Evolutionary conservation across 2,329 filamentous ascomycete genomes (phyloP).

Genomic region (Pseudopithomyces chartarum): DNA sequence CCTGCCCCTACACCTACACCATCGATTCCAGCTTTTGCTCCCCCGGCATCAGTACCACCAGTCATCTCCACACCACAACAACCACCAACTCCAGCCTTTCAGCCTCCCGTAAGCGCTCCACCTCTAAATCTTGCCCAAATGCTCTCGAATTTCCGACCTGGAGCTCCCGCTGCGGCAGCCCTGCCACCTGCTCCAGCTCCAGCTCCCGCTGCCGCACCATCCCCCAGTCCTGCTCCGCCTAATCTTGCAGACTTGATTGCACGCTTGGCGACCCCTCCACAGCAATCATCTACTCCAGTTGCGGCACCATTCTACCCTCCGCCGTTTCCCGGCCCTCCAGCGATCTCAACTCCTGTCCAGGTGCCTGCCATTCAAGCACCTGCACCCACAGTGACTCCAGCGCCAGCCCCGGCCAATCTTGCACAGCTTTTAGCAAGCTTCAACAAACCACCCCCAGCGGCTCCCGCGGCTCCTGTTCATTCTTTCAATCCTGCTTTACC

Average conservation of each 20-base stretch:
- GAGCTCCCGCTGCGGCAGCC: slow-evolving; percentile 23
- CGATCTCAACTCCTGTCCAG: slow-evolving; percentile 27
- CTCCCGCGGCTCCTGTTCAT: slow-evolving; percentile 17
- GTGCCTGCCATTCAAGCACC: slow-evolving; percentile 21
- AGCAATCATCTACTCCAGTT: slow-evolving; percentile 28
- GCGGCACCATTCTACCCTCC: slow-evolving; percentile 33
- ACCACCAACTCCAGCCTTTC: slow-evolving; percentile 21
- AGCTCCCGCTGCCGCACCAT: slow-evolving; percentile 18
- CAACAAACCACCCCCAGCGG: slow-evolving; percentile 27
- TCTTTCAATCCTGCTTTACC: slow-evolving; percentile 22
- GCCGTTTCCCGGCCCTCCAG: slow-evolving; percentile 31
- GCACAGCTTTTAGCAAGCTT: slow-evolving; percentile 40
- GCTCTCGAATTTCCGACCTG: slow-evolving; percentile 30
- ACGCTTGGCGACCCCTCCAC: slow-evolving; percentile 33
- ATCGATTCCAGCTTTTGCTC: slow-evolving; percentile 38
- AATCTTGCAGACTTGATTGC: slow-evolving; percentile 38
- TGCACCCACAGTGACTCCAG: slow-evolving; percentile 27
- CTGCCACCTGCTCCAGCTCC: slow-evolving; percentile 18
- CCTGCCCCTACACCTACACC: slow-evolving; percentile 50
- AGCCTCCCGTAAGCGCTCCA: slow-evolving; percentile 23
- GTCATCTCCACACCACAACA: slow-evolving; percentile 34
- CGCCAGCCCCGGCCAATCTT: slow-evolving; percentile 28
- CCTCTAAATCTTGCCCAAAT: slow-evolving; percentile 37
- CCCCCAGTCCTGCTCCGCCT: slow-evolving; percentile 18
- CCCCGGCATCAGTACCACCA: slow-evolving; percentile 41